Evolutionary conservation across 257 asterid species (phyloP).

Genomic region (Forsythia viridissima): DNA sequence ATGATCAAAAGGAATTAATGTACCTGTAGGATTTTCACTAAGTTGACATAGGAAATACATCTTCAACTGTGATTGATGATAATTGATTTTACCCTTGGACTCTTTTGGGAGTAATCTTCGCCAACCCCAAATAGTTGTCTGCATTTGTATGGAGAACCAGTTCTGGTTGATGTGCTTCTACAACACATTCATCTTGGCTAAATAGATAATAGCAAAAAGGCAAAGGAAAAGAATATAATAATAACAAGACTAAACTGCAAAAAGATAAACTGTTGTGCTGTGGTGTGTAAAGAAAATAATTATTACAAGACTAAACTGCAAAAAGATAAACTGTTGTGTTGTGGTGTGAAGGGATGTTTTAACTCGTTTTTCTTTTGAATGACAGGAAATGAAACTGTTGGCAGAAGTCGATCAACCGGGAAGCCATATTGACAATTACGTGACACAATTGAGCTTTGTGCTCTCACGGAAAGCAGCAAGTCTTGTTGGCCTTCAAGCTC

Average conservation of each 20-base stretch:
- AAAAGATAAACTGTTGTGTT: not conserved
- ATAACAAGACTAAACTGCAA: not conserved
- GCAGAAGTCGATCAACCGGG: constrained; percentile 98
- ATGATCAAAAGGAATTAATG: not conserved
- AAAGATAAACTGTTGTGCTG: not conserved
- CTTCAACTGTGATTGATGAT: not conserved
- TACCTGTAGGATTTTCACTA: not conserved
- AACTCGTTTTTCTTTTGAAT: constrained; percentile 18
- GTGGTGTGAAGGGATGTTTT: not conserved
- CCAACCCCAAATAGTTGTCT: not conserved
- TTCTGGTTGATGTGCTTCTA: not conserved
- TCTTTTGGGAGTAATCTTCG: not conserved
- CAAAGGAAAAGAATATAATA: no score
- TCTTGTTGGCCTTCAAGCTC: constrained; percentile 94
- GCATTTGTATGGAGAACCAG: constrained; percentile 7
- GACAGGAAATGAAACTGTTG: constrained; percentile 94
- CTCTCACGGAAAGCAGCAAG: constrained; percentile 95
- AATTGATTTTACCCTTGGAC: not conserved
- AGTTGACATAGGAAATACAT: not conserved
- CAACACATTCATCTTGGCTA: not conserved
- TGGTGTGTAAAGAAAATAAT: not conserved
- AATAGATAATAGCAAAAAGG: not conserved
- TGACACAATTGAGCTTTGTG: constrained; percentile 79
- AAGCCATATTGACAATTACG: constrained; percentile 84
- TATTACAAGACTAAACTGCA: not conserved